These are phyloP conservation scores for Sporobolomyces pararoseus DNA, from an alignment of 768 basidiomycete genomes.

Conservation along the genomic window DNA sequence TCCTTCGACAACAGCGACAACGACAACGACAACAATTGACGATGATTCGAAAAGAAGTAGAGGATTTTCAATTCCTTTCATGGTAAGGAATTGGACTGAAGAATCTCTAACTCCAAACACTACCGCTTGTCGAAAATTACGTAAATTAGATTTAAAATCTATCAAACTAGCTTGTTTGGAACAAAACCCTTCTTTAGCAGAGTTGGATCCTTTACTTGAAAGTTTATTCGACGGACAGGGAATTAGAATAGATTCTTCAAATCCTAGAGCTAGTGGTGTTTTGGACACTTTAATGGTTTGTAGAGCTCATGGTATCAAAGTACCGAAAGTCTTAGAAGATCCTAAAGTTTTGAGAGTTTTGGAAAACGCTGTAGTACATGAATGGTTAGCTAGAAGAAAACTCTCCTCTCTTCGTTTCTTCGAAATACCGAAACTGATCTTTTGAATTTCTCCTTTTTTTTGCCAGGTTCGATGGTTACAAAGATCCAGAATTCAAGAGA, in stretches of 20 bases:
- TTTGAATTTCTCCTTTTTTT: neutral
- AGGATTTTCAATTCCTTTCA: constrained; percentile 18
- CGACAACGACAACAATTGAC: no score
- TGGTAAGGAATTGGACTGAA: constrained; percentile 19
- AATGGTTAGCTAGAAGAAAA: constrained; percentile 77
- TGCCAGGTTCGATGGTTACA: constrained; percentile 54
- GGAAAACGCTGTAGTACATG: constrained; percentile 67
- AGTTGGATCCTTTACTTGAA: constrained; percentile 54
- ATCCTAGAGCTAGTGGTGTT: constrained; percentile 69
- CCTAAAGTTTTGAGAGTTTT: constrained; percentile 59
- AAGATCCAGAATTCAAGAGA: constrained; percentile 67
- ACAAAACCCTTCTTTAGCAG: constrained; percentile 62
- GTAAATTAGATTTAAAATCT: constrained; percentile 26
- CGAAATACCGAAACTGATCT: no score
- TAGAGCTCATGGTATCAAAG: constrained; percentile 64
- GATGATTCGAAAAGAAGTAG: no score
- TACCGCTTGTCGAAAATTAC: constrained; percentile 26
- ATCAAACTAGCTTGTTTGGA: constrained; percentile 56
- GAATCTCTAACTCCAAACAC: constrained; percentile 39
- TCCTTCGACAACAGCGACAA: constrained; percentile 49
- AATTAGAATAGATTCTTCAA: constrained; percentile 67
- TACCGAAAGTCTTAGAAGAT: constrained; percentile 71
- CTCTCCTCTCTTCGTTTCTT: neutral
- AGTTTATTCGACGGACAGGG: constrained; percentile 49
- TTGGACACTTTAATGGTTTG: constrained; percentile 65